Evolutionary conservation across 2,329 filamentous ascomycete species (phyloP).

Genomic region (Sclerotinia spermophila): DNA sequence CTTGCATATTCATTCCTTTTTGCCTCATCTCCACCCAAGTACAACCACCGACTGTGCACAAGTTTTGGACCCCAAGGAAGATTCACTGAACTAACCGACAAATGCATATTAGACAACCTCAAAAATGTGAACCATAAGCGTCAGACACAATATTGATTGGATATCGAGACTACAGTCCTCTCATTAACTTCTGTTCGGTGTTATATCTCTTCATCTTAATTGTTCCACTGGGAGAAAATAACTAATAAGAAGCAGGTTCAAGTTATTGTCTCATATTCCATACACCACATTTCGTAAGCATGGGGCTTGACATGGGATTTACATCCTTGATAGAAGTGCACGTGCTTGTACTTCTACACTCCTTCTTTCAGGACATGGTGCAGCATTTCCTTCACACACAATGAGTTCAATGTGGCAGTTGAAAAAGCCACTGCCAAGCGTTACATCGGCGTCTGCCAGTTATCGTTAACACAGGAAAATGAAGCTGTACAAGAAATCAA

Average conservation of each 20-base stretch:
- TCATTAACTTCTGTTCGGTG: neutral
- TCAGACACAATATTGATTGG: neutral
- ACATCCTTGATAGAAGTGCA: neutral
- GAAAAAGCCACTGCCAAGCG: neutral
- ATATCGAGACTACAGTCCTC: neutral
- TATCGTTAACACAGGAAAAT: neutral
- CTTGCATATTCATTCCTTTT: slow-evolving; percentile 8
- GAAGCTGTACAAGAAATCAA: neutral
- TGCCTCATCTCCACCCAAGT: slow-evolving; percentile 8
- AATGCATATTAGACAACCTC: neutral
- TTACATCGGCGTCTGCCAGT: slow-evolving; percentile 7
- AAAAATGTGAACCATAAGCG: neutral
- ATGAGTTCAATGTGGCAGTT: neutral
- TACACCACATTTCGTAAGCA: neutral
- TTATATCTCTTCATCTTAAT: neutral
- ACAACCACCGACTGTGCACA: neutral
- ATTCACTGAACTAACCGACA: neutral
- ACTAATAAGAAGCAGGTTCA: neutral
- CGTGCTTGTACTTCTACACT: neutral
- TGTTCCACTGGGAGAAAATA: neutral
- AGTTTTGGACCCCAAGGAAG: neutral
- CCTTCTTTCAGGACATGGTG: neutral
- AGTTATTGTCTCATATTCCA: neutral
- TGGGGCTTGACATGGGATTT: neutral
- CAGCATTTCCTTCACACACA: slow-evolving; percentile 7